Percentiles rank a stretch among this genome's conserved stretches.
These are phyloP conservation scores for Penicillium sp. DNA, from an alignment of 2,329 filamentous ascomycete species.

Conservation along the genomic window DNA sequence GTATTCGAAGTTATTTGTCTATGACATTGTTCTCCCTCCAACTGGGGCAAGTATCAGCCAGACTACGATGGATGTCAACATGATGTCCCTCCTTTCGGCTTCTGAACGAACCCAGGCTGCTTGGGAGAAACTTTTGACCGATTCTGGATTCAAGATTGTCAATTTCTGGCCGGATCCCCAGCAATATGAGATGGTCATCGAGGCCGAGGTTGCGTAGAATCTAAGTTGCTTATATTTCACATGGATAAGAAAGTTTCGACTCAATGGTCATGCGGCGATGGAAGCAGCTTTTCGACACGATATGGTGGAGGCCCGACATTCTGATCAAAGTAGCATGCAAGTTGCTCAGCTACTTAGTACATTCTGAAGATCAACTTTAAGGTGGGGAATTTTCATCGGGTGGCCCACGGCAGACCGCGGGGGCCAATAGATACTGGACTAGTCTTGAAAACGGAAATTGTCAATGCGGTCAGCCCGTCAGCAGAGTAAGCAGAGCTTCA, in stretches of 20 bases:
- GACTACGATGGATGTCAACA: constrained; percentile 40
- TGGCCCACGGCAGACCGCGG: no score
- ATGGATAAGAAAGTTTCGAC: neutral
- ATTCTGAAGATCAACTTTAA: no score
- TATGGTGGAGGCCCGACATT: no score
- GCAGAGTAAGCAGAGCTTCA: no score
- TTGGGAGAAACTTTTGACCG: constrained; percentile 33
- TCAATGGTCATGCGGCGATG: no score
- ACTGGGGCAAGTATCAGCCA: constrained; percentile 35
- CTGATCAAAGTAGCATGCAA: no score
- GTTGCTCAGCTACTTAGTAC: no score
- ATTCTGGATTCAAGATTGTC: constrained; percentile 31
- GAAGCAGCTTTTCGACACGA: no score
- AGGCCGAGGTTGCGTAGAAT: constrained; percentile 24
- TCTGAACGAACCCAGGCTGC: constrained; percentile 34
- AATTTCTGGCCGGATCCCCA: constrained; percentile 36
- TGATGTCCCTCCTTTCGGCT: constrained; percentile 54
- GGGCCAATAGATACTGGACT: no score
- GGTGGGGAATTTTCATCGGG: no score
- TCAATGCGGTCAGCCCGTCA: no score
- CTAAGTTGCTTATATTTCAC: neutral
- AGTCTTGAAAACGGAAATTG: no score
- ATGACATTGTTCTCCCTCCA: constrained; percentile 45
- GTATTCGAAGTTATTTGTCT: constrained; percentile 44
- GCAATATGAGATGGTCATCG: constrained; percentile 35